Conservation (phyloP, 305 asterid species). For the Coffea humblotiana region DNA sequence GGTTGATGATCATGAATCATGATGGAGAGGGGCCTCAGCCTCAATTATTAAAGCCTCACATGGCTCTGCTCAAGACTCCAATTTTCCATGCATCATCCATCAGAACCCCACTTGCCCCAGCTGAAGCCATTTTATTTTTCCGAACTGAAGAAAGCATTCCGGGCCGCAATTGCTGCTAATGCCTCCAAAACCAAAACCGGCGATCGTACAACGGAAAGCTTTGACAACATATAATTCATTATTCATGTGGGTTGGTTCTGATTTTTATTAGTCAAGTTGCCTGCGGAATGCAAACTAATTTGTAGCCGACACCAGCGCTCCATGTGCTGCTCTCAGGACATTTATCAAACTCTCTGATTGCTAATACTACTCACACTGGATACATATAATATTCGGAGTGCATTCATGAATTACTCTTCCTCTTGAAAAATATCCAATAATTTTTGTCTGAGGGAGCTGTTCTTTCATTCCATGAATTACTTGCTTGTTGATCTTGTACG, state of each 20-base stretch:
- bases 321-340: not conserved
- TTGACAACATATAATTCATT: not conserved
- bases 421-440: too few species aligned
- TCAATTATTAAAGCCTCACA: constrained; percentile 18
- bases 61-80: constrained; percentile 14
- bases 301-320: not conserved
- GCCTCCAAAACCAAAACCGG: not conserved
- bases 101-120: constrained; percentile 3
- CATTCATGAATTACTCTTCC: too few species aligned
- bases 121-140: not conserved
- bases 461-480: too few species aligned
- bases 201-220: not conserved
- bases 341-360: too few species aligned
- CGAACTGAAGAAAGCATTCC: not conserved
- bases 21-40: constrained; percentile 14
- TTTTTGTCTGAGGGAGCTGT: too few species aligned
- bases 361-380: too few species aligned
- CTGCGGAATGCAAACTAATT: not conserved
- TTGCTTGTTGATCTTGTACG: not conserved
- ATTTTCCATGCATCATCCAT: not conserved
- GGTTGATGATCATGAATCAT: not conserved
- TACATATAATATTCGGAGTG: too few species aligned
- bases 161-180: not conserved
- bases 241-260: constrained; percentile 15
- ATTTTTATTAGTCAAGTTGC: not conserved